Evolutionary conservation across 495 filamentous ascomycete species (phyloP).

Genomic region (Podospora anserina): DNA sequence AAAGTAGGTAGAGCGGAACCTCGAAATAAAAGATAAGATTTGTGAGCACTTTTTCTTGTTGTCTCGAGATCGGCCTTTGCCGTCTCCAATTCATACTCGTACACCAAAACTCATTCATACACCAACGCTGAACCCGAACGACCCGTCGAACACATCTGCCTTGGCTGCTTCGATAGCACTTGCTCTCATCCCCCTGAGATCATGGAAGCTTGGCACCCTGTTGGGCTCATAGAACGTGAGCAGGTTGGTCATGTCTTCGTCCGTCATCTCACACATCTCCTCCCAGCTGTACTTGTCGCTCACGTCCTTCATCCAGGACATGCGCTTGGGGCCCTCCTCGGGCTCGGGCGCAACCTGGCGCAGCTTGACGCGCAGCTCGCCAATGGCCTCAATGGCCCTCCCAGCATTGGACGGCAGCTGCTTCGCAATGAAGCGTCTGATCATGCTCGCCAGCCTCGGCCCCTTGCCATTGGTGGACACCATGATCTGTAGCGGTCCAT

Average conservation of each 20-base stretch:
- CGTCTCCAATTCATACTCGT: slow-evolving; percentile 22
- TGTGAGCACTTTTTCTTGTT: too few relatives aligned
- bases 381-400: slow-evolving; percentile 78
- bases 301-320: slow-evolving; percentile 93
- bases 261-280: slow-evolving; percentile 79
- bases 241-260: slow-evolving; percentile 77
- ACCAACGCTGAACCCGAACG: slow-evolving; percentile 57
- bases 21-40: too few relatives aligned
- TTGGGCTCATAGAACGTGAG: slow-evolving; percentile 63
- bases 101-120: slow-evolving; percentile 47
- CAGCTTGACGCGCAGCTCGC: slow-evolving; percentile 72
- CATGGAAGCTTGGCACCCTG: slow-evolving; percentile 46
- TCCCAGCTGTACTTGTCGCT: slow-evolving; percentile 85
- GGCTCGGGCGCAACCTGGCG: slow-evolving; percentile 67
- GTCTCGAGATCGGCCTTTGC: neutral
- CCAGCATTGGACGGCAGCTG: slow-evolving; percentile 73
- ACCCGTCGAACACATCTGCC: slow-evolving; percentile 54
- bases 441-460: slow-evolving; percentile 82
- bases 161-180: slow-evolving; percentile 44
- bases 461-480: slow-evolving; percentile 97
- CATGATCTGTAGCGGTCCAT: slow-evolving; percentile 96
- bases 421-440: slow-evolving; percentile 77
- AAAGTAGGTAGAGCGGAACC: slow-evolving; percentile 28
- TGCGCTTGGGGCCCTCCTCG: slow-evolving; percentile 79
- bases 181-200: slow-evolving; percentile 49